Evolutionary conservation across 176 grass and related monocot genomes (phyloP), one percentile per base, ranked within the genome.

Genomic region (Cenchrus fungigraminus): DNA sequence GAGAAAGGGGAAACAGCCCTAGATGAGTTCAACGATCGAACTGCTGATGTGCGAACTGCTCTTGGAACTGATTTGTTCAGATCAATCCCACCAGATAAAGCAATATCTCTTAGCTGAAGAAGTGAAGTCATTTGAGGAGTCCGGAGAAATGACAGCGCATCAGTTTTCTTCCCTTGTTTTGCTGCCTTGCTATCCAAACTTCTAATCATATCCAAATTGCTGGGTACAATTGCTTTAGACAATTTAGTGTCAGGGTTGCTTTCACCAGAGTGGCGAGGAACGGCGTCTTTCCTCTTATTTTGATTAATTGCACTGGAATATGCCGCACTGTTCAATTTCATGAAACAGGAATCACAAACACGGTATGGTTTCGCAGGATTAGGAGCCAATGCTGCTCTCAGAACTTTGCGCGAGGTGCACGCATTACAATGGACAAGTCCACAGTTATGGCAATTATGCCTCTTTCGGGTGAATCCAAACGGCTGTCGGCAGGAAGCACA

Each of bases 1-100:
- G 94, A 99, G 71, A 99, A 96, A 61, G 97, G 97, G 44, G 97
- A 94, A 93, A 94, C 93, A n/a, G 93, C 88, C 89, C 97, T 96
- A 58, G 96, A 98, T 73, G 79, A 82, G 58, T 95, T 95, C 67
- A 92, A 88, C 22, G 93, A 90, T 68, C 89, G 89, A 87, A 80
- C 90, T 67, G 73, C 85, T 73, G 88, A 86, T 67, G 89, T 86
- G 29, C 71, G 85, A 25, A 79, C 86, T 89, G 86, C 62, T 92
- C 72, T 94, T 82, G 94, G 88, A 87, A 82, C 92, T 61, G 86
- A 68, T 82, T 72, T 89, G 65, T 88, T 90, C 88, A 90, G 60
- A 89, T 95, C 89, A 81, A 85, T 37, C 46, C 85, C 91, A 77
- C 85, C 91, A 90, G 84, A 81, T 72, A 98, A 90, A 89, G 87